Base-by-base conservation (phyloP, 2,329 filamentous ascomycete species). In the Colletotrichum tropicale region DNA sequence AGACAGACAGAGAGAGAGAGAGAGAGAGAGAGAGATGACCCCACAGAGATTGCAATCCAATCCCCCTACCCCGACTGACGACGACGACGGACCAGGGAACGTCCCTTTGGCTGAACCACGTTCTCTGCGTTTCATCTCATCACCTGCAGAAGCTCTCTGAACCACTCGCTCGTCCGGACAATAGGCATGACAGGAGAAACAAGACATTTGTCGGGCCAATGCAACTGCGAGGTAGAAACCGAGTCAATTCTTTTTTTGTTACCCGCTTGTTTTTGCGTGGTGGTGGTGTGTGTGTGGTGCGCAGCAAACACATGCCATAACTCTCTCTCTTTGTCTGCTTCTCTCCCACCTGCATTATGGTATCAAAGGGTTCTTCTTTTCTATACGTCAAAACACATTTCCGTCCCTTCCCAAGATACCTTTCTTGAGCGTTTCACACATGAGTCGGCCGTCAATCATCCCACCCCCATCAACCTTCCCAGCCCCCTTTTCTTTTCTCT, bases 51-150 rank as follows among this genome's bases (percentile, higher is more conserved):
- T n/a, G 13, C 5, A 34, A 34, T 30, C 58, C 58, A 61, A 61
- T 18, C 21, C 34, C 18, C 32, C 34, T 34, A 34, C 32, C 34
- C 34, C 18, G 21, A 28, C 28, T 28, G 52, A 69, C 34, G 55
- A 34, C 21, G 48, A n/a, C 21, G 24, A 34, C 24, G 43, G 10
- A 21, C 13, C 18, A 24, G 60, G 60, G 28, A 34, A 34, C 34
- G 32, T 58, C 24, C 32, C 15, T 24, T 38, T 60, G 18, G 30
- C 13, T 21, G 61, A 43, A 61, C 28, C 58, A 66, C 34, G 12
- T 68, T 68, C 56, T 64, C 38, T 28, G 70, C 16, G 74, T 76
- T 76, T 76, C 74, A 75, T 75, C 74, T 75, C 74, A 76, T 76
- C 74, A 21, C 66, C 28, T 30, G 24, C 30, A 43, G 58, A 61